phyloP scores from a whole-genome alignment of 768 basidiomycete species.

The Flagelloscypha sp. region DNA sequence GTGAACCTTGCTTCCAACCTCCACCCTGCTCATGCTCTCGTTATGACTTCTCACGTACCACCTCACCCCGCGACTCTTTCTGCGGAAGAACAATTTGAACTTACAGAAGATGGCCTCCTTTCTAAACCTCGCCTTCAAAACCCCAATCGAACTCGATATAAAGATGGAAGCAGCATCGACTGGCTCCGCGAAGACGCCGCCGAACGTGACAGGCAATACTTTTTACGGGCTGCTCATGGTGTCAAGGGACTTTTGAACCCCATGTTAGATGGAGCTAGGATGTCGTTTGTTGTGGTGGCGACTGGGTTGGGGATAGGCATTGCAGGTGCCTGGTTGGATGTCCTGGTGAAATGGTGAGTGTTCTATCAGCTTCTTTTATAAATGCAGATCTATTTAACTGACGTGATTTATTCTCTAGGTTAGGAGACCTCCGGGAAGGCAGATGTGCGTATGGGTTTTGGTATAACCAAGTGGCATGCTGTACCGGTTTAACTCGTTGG shows the following conservation, averaged over 20 bases:
- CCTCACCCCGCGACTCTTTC: too few species aligned
- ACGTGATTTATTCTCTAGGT: constrained; percentile 35
- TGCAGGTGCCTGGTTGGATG: constrained; percentile 64
- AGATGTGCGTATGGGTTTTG: constrained; percentile 61
- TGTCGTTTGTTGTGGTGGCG: constrained; percentile 61
- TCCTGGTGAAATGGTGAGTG: constrained; percentile 63
- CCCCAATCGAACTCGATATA: constrained; percentile 31
- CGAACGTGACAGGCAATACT: constrained; percentile 49
- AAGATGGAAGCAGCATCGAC: constrained; percentile 58
- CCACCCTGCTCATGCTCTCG: too few species aligned
- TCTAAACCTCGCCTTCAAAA: constrained; percentile 18
- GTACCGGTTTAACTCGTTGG: constrained; percentile 56
- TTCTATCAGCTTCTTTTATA: too few species aligned
- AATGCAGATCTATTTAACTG: too few species aligned
- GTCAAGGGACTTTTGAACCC: constrained; percentile 48
- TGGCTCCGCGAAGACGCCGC: constrained; percentile 60
- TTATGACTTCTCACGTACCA: too few species aligned
- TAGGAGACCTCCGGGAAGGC: constrained; percentile 63
- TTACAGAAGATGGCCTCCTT: constrained; percentile 36
- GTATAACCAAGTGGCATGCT: constrained; percentile 66
- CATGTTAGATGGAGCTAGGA: constrained; percentile 45
- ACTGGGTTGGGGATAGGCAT: constrained; percentile 63
- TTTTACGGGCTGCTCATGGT: constrained; percentile 42
- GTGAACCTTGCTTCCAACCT: too few species aligned
- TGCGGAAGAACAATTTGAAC: constrained; percentile 33